Evolutionary conservation across 805 yeast species (phyloP), one percentile per base, ranked within the genome.

Genomic region (Starmerella stellata): DNA sequence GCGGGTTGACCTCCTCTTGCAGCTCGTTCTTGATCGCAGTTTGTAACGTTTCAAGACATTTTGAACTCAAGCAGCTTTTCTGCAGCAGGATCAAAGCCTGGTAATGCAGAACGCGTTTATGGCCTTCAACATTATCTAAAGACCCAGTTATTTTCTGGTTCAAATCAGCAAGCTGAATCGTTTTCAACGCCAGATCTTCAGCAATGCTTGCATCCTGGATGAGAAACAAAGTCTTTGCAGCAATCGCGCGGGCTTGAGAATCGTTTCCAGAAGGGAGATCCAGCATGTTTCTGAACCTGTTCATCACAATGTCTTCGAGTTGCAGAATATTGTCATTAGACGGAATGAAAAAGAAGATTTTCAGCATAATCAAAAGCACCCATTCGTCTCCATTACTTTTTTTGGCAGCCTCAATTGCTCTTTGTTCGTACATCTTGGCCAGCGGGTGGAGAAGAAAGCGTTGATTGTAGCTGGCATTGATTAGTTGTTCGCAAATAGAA

Each of bases 1-100:
- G 59, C 0, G 95, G 95, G 44, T 90, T 77, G 13, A 80, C 71
- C 44, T 87, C 96, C 2, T 60, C 56, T 31, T 65, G 60, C 11
- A 80, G 59, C 7, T 7, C 9, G 7, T 23, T 11, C 25, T 23
- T 23, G 11, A 23, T 7, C 7, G 25, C 11, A 11, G 7, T 23
- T 23, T 23, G 25, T 7, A 23, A 7, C 30, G 48, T 34, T 1
- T 52, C 45, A 1, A 47, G 32, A 2, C 59, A 41, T 15, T 59
- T 37, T 0, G 42, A 43, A 0, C 41, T 41, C 2, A 51, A 34
- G 4, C 61, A 51, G 2, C 66, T 44, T 2, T 54, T 48, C 33
- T 63, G 66, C 17, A 65, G 42, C 9, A 72, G 44, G 2, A 71
- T 42, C 14, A 77, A 44, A 9, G 78, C 47, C 16, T 78, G 62